Base-by-base conservation (phyloP, 2,329 filamentous ascomycete species). In the Fusarium verrucosum region DNA sequence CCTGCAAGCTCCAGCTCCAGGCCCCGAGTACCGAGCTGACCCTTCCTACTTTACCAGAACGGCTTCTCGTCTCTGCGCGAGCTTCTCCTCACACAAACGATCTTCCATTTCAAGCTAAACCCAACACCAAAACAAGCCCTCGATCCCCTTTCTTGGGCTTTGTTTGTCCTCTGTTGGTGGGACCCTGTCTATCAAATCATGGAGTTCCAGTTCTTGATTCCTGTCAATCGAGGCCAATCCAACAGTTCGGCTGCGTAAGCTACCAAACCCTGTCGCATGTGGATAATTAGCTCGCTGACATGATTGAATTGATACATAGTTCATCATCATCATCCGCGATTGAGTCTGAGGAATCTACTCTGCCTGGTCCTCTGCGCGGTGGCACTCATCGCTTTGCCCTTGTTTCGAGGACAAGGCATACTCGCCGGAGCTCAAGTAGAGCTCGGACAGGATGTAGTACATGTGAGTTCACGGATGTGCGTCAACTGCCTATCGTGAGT, bases 191-290 rank as follows among this genome's bases (percentile, higher is more conserved):
- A 16, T 42, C 17, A 22, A 64, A 51, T 25, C 44, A 78, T 78
- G 76, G 76, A 78, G 71, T 76, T 78, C 49, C 76, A 78, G 44
- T 78, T 78, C 65, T 74, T 74, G n/a, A 57, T 77, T 32, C 69
- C 75, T 16, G 60, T 76, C 14, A 70, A 66, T 36, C 23, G 44
- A 40, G 55, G 54, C 40, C 66, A 62, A 42, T 65, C 54, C 28
- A 69, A 58, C 40, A 66, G 37, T 47, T 57, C 52, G 42, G 45
- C 65, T 47, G 59, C 53, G 74, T 76, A 59, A 73, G 73, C 49
- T 51, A 23, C 23, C 33, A 38, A 45, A 44, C 52, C 63, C 50
- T 66, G 47, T 54, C 44, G 44, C 47, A 40, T 43, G 45, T 40
- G 30, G 23, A 46, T 43, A 49, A 26, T 50, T 47, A 62, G 19